Evolutionary conservation across 768 basidiomycete genomes (phyloP).

Genomic region (Dendrothele bispora): DNA sequence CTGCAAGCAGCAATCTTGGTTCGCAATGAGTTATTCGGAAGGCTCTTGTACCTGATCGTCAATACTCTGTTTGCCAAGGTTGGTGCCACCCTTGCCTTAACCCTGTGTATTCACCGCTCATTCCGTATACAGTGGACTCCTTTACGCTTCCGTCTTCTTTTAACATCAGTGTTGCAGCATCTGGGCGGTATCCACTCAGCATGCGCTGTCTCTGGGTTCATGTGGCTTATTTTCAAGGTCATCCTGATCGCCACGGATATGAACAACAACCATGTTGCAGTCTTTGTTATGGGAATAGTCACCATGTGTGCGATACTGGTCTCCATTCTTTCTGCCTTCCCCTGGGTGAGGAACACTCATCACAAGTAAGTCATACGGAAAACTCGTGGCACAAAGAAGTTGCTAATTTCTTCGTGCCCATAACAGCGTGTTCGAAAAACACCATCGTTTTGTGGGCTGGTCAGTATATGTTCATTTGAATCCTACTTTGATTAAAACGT

Average conservation of each 20-base stretch:
- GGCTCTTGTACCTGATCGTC: conserved; percentile 68
- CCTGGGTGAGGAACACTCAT: conserved; percentile 79
- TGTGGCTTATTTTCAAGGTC: conserved; percentile 70
- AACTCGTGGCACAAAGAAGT: too few relatives aligned
- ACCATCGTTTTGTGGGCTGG: conserved; percentile 85
- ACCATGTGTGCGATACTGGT: conserved; percentile 60
- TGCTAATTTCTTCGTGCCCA: too few relatives aligned
- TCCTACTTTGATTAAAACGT: neutral
- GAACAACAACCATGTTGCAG: conserved; percentile 48
- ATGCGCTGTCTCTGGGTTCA: conserved; percentile 72
- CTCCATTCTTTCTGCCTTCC: conserved; percentile 67
- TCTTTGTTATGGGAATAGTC: conserved; percentile 62
- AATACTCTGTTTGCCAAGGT: conserved; percentile 83
- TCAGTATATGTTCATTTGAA: conserved; percentile 27
- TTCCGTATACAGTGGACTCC: conserved; percentile 46
- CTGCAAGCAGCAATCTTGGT: conserved; percentile 70
- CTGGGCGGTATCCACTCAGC: conserved; percentile 86
- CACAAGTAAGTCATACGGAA: conserved; percentile 76
- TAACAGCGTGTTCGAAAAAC: conserved; percentile 72
- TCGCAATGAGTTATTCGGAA: conserved; percentile 82
- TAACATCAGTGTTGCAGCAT: conserved; percentile 75
- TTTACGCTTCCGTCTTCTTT: conserved; percentile 62
- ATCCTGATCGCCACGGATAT: conserved; percentile 52
- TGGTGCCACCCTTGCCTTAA: conserved; percentile 6
- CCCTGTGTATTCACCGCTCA: neutral